phyloP scores from a whole-genome alignment of 2,329 filamentous ascomycete genomes.

The Botrytis deweyae region DNA sequence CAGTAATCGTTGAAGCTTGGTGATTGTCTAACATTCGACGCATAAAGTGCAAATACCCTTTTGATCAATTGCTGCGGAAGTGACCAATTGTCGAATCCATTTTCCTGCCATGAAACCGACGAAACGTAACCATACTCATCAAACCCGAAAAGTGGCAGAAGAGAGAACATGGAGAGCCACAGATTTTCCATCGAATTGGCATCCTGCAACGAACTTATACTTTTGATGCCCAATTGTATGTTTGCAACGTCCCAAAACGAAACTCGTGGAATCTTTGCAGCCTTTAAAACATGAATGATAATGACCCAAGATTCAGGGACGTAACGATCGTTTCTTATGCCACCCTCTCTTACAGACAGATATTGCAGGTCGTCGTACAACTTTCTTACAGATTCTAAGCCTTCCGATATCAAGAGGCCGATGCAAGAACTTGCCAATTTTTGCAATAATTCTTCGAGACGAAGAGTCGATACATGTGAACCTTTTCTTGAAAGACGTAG shows the following conservation, averaged over 20 bases:
- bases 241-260: conserved; percentile 63
- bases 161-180: conserved; percentile 59
- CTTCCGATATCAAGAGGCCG: conserved; percentile 45
- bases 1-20: conserved; percentile 67
- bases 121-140: conserved; percentile 53
- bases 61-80: conserved; percentile 58
- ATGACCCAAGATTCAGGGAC: conserved; percentile 57
- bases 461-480: conserved; percentile 33
- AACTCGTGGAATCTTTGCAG: conserved; percentile 49
- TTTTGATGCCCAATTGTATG: conserved; percentile 43
- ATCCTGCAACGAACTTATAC: conserved; percentile 43
- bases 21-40: conserved; percentile 53
- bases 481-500: conserved; percentile 45
- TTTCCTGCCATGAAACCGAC: conserved; percentile 41
- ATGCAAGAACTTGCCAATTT: conserved; percentile 44
- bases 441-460: conserved; percentile 51
- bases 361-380: conserved; percentile 52
- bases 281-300: conserved; percentile 53
- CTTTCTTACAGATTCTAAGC: conserved; percentile 46
- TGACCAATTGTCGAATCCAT: conserved; percentile 57
- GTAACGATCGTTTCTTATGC: conserved; percentile 50
- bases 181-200: conserved; percentile 52
- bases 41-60: conserved; percentile 58
- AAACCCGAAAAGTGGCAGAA: conserved; percentile 62
- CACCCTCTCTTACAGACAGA: conserved; percentile 48